Evolutionary conservation across 306 rosid species (phyloP).

Genomic region (Prosopis cineraria): DNA sequence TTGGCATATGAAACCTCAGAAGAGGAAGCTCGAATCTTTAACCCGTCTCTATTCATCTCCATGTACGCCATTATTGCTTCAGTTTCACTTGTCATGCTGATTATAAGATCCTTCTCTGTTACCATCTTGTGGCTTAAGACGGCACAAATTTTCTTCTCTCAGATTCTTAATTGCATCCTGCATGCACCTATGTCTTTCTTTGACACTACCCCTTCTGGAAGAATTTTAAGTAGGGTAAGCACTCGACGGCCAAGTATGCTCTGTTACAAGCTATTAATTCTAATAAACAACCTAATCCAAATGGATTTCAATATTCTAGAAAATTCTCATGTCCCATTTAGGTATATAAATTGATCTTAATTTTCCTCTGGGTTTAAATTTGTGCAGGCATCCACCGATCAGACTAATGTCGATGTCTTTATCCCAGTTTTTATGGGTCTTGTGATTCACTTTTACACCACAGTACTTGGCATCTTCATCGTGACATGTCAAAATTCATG

Average conservation of each 20-base stretch:
- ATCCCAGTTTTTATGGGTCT: constrained; percentile 53
- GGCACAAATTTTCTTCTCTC: constrained; percentile 58
- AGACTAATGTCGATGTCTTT: constrained; percentile 60
- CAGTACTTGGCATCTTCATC: constrained; percentile 57
- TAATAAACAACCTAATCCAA: too few relatives aligned
- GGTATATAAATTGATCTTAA: too few relatives aligned
- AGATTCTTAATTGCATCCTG: constrained; percentile 63
- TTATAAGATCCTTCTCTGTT: constrained; percentile 41
- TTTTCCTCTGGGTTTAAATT: neutral
- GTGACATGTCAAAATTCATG: constrained; percentile 73
- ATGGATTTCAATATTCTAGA: too few relatives aligned
- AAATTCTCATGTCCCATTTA: too few relatives aligned
- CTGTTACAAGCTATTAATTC: too few relatives aligned
- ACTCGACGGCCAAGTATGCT: too few relatives aligned
- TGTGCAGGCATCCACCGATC: constrained; percentile 75
- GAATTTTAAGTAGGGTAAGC: constrained; percentile 82
- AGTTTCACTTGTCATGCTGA: constrained; percentile 44
- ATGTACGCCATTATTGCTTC: constrained; percentile 53
- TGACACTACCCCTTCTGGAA: constrained; percentile 89
- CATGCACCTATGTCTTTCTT: constrained; percentile 92
- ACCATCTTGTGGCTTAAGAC: constrained; percentile 63
- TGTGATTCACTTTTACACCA: constrained; percentile 53
- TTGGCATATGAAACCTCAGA: constrained; percentile 76
- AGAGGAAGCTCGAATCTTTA: constrained; percentile 46
- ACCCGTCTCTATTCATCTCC: constrained; percentile 54